A percentile compares a stretch with the other conserved stretches of the same genome.
Evolutionary conservation across 192 early-diverging fungal genomes (phyloP).

Genomic region (Backusella tarrabulga): DNA sequence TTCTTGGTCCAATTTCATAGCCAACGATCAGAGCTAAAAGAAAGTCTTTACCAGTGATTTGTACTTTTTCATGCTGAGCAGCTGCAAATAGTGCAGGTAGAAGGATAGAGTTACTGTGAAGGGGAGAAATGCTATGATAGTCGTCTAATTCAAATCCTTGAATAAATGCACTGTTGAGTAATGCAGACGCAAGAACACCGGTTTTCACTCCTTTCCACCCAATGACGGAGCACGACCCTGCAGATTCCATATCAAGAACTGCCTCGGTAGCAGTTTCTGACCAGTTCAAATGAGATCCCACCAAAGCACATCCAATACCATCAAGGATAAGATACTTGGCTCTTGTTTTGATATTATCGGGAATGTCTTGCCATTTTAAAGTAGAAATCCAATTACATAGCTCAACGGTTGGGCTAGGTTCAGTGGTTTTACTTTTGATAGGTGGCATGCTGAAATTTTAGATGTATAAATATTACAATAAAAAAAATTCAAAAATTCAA

Average conservation of each 20-base stretch:
- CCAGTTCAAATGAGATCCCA: slow-evolving; percentile 13
- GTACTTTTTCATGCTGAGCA: neutral
- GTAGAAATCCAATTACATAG: slow-evolving; percentile 5
- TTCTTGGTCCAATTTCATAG: slow-evolving; percentile 21
- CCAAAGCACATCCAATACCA: slow-evolving; percentile 16
- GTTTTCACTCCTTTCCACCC: slow-evolving; percentile 16
- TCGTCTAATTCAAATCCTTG: slow-evolving; percentile 25
- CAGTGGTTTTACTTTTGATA: neutral
- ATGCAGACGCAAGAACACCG: slow-evolving; percentile 8
- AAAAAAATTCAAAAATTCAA: neutral
- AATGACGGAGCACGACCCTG: slow-evolving; percentile 13
- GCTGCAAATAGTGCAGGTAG: slow-evolving; percentile 11
- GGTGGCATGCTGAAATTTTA: neutral
- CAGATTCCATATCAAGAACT: slow-evolving; percentile 14
- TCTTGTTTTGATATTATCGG: slow-evolving; percentile 3
- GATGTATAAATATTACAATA: neutral
- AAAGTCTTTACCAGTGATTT: slow-evolving; percentile 14
- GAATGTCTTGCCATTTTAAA: slow-evolving; percentile 12
- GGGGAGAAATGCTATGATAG: slow-evolving; percentile 15
- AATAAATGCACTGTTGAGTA: slow-evolving; percentile 21
- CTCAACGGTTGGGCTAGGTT: neutral
- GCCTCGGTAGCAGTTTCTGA: slow-evolving; percentile 11
- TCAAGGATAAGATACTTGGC: slow-evolving; percentile 15
- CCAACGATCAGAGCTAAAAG: slow-evolving; percentile 12
- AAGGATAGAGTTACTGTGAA: slow-evolving; percentile 20